Conservation (phyloP, 257 asterid species). For the Nicotiana benthamiana region DNA sequence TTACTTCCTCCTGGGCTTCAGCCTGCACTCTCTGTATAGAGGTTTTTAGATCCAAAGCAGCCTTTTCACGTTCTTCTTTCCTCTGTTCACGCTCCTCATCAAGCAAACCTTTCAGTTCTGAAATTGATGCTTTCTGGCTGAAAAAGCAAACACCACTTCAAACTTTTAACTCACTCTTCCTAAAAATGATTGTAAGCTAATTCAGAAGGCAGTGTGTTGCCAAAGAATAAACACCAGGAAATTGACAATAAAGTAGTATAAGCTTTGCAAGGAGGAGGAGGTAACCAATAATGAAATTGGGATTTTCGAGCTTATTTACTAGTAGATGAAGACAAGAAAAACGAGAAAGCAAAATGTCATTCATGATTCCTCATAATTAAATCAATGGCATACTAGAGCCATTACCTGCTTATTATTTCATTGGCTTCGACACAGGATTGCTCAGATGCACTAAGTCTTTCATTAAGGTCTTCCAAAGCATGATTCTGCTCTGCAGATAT, state of each 20-base stretch:
- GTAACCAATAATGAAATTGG: not conserved
- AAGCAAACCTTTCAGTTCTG: constrained; percentile 63
- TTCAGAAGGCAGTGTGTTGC: not conserved
- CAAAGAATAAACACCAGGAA: not conserved
- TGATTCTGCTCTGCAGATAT: constrained; percentile 72
- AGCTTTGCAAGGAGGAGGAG: not conserved
- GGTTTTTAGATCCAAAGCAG: constrained; percentile 54
- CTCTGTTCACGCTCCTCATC: constrained; percentile 96
- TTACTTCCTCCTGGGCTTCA: constrained; percentile 73
- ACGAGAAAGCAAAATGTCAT: not conserved
- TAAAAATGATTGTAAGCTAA: not conserved
- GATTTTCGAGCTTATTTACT: not conserved
- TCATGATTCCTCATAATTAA: not conserved
- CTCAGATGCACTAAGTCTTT: constrained; percentile 65
- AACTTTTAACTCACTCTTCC: not conserved
- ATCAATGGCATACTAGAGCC: not conserved
- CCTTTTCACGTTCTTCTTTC: constrained; percentile 85
- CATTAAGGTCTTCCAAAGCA: constrained; percentile 61
- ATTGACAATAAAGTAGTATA: not conserved
- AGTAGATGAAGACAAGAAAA: not conserved
- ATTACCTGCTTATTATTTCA: constrained; percentile 85
- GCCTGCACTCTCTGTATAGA: constrained; percentile 75
- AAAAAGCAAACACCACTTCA: constrained; percentile 21
- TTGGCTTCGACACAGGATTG: constrained; percentile 87
- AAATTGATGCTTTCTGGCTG: constrained; percentile 84